These are phyloP conservation scores for Cudoniella acicularis DNA, from an alignment of 495 filamentous ascomycete species.

Conservation along the genomic window DNA sequence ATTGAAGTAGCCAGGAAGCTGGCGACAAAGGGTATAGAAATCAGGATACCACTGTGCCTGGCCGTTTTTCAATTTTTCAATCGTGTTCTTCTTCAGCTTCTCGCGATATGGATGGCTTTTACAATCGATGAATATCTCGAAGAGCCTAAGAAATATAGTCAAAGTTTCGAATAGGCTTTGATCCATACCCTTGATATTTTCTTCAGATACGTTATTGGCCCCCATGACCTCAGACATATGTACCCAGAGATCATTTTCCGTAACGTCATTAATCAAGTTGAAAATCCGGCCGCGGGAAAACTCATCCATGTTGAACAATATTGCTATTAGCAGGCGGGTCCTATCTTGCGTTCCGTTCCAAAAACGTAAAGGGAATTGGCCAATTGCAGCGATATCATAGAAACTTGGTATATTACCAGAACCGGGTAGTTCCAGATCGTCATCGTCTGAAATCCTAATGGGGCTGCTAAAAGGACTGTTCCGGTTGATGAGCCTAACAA, in stretches of 20 bases:
- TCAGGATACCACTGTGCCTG: neutral
- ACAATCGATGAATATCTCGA: slow-evolving; percentile 19
- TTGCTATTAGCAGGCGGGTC: slow-evolving; percentile 17
- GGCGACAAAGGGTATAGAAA: slow-evolving; percentile 12
- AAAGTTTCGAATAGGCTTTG: slow-evolving; percentile 3
- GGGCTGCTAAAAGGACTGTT: slow-evolving; percentile 7
- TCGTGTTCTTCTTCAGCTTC: neutral
- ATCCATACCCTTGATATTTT: slow-evolving; percentile 17
- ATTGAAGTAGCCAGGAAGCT: slow-evolving; percentile 1
- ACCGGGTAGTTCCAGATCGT: neutral
- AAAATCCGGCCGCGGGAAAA: neutral
- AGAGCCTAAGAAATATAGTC: slow-evolving; percentile 10
- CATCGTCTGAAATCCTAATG: slow-evolving; percentile 3
- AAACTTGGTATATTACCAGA: slow-evolving; percentile 4
- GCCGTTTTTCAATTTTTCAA: neutral
- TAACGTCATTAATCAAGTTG: slow-evolving; percentile 4
- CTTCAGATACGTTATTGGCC: neutral
- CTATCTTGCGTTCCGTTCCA: slow-evolving; percentile 13
- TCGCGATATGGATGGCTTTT: slow-evolving; percentile 4
- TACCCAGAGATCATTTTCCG: slow-evolving; percentile 14
- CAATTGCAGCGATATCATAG: slow-evolving; percentile 14
- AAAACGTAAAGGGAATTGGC: slow-evolving; percentile 1
- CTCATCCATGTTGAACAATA: slow-evolving; percentile 6
- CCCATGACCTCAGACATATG: slow-evolving; percentile 14
- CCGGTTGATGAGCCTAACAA: slow-evolving; percentile 6